These are phyloP conservation scores for Cercophora sp. DNA, from an alignment of 495 filamentous ascomycete species.

Conservation along the genomic window DNA sequence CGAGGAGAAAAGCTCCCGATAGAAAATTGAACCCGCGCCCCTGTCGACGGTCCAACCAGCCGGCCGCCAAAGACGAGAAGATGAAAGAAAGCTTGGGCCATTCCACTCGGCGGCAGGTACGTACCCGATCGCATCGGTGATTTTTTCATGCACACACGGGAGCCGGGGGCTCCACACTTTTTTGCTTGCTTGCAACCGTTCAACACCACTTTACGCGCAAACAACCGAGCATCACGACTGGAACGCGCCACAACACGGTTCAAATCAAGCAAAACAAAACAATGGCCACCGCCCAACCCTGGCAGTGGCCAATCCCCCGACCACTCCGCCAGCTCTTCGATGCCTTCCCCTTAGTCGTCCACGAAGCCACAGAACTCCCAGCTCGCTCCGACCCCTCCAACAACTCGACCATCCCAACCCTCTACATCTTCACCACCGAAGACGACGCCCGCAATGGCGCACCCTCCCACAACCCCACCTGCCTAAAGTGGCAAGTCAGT, in stretches of 20 bases:
- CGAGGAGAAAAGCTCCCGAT: too few relatives aligned
- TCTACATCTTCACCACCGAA: slow-evolving; percentile 76
- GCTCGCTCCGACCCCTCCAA: slow-evolving; percentile 49
- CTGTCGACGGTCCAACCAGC: too few relatives aligned
- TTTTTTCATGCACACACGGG: slow-evolving; percentile 16
- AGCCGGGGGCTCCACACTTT: background rate
- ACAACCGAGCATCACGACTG: too few relatives aligned
- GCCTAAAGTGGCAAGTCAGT: slow-evolving; percentile 94
- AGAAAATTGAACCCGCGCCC: too few relatives aligned
- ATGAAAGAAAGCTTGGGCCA: background rate
- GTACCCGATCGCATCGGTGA: slow-evolving; percentile 12
- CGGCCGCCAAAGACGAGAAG: slow-evolving; percentile 1
- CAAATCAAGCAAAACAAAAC: too few relatives aligned
- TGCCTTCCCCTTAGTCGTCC: slow-evolving; percentile 70
- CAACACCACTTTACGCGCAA: too few relatives aligned
- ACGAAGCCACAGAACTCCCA: slow-evolving; percentile 76
- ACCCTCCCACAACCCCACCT: slow-evolving; percentile 88
- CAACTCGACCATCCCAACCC: slow-evolving; percentile 50
- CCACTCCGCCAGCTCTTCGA: slow-evolving; percentile 81
- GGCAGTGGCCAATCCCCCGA: slow-evolving; percentile 54
- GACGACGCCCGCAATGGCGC: slow-evolving; percentile 56
- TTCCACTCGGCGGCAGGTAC: background rate
- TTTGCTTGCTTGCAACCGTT: too few relatives aligned
- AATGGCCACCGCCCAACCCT: background rate
- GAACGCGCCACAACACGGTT: too few relatives aligned